Conservation (phyloP, 2,329 filamentous ascomycete genomes). For the Blastomyces gilchristii region DNA sequence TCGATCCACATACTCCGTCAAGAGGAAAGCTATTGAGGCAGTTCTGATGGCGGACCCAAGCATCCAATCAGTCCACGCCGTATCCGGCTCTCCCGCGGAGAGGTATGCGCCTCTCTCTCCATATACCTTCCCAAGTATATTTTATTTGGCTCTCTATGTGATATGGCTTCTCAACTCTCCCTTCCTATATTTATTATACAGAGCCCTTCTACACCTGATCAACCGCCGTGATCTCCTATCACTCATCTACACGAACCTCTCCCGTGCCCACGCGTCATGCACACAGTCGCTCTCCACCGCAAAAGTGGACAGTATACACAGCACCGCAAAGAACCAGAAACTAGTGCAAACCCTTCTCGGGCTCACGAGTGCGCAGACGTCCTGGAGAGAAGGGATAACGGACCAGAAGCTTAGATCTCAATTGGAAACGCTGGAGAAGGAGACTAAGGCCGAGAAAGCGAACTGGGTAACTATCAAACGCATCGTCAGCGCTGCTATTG, state of each 20-base stretch:
- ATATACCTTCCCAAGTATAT: not conserved
- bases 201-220: constrained; percentile 57
- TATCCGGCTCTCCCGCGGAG: constrained; percentile 55
- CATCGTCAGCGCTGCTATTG: constrained; percentile 66
- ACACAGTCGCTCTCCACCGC: constrained; percentile 46
- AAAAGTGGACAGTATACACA: constrained; percentile 49
- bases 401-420: constrained; percentile 46
- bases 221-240: constrained; percentile 58
- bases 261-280: constrained; percentile 43
- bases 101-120: constrained; percentile 40
- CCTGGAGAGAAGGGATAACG: constrained; percentile 42
- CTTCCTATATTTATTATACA: constrained; percentile 27
- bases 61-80: constrained; percentile 64
- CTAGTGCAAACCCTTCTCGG: constrained; percentile 54
- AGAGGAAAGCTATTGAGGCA: constrained; percentile 57
- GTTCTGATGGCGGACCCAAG: constrained; percentile 65
- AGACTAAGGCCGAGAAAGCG: constrained; percentile 53
- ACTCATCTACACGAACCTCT: constrained; percentile 51
- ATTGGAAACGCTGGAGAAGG: constrained; percentile 48
- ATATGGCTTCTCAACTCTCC: not conserved
- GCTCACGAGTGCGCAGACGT: constrained; percentile 49
- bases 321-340: constrained; percentile 51
- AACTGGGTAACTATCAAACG: constrained; percentile 68
- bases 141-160: not conserved
- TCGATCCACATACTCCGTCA: constrained; percentile 58